Evolutionary conservation across 345 rosid species (phyloP).

Genomic region (Citrus reticulata): DNA sequence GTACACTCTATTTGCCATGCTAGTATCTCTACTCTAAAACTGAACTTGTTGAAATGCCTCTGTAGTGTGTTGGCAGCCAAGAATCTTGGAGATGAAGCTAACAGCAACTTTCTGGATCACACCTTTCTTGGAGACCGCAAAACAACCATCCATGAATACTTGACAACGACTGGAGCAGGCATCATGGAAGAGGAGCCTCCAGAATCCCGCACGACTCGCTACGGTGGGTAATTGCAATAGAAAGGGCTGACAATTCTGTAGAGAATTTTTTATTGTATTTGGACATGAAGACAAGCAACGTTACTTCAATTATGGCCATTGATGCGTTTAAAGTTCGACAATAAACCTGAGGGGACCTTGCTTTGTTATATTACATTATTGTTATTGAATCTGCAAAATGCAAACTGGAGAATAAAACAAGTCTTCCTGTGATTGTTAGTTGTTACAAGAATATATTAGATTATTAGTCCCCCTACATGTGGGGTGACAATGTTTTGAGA

Average conservation of each 20-base stretch:
- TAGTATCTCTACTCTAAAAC: not conserved
- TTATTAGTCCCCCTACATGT: too few relatives aligned
- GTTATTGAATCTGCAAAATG: too few relatives aligned
- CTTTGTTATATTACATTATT: not conserved
- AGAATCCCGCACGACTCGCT: conserved; percentile 63
- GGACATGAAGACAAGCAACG: not conserved
- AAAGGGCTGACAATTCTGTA: not conserved
- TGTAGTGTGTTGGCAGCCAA: conserved; percentile 88
- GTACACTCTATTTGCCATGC: not conserved
- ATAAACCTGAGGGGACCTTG: not conserved
- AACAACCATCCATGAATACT: conserved; percentile 63
- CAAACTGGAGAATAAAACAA: too few relatives aligned
- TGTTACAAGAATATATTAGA: too few relatives aligned
- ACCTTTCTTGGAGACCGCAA: conserved; percentile 70
- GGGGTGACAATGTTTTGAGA: too few relatives aligned
- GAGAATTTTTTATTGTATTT: not conserved
- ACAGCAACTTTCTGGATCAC: conserved; percentile 74
- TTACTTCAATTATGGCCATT: not conserved
- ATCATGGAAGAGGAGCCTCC: conserved; percentile 96
- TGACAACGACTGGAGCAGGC: conserved; percentile 62
- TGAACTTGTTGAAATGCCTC: conserved; percentile 3
- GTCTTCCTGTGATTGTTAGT: too few relatives aligned
- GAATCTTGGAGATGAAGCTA: conserved; percentile 63
- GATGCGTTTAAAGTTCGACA: not conserved
- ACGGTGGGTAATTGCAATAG: conserved; percentile 55